Conservation (phyloP, 2,329 filamentous ascomycete genomes). For the Cladobotryum protrusum region DNA sequence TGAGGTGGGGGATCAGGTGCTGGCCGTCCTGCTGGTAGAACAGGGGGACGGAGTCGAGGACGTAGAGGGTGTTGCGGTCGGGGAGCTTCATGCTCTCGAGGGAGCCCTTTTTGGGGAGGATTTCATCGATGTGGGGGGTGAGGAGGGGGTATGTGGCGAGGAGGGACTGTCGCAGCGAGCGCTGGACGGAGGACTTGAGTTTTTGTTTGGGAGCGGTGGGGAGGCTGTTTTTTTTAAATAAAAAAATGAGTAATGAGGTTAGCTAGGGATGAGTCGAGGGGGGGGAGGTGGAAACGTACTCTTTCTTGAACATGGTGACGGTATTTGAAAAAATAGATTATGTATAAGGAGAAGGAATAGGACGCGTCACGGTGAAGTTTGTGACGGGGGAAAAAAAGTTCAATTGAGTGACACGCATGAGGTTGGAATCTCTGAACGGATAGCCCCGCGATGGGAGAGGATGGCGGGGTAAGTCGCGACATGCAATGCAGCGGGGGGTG, state of each 20-base stretch:
- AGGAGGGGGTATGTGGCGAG: slow-evolving; percentile 81
- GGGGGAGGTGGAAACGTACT: slow-evolving; percentile 47
- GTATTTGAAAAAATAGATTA: background rate
- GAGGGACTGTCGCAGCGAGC: slow-evolving; percentile 74
- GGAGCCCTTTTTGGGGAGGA: slow-evolving; percentile 91
- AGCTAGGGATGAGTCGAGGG: no score
- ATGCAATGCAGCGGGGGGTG: slow-evolving; percentile 13
- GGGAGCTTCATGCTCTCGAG: slow-evolving; percentile 88
- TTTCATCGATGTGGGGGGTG: slow-evolving; percentile 81
- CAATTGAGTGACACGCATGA: background rate
- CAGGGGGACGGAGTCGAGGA: slow-evolving; percentile 68
- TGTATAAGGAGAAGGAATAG: slow-evolving; percentile 9
- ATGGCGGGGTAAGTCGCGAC: slow-evolving; percentile 21
- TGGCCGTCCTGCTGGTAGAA: slow-evolving; percentile 84
- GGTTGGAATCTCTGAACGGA: background rate
- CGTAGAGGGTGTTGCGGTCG: slow-evolving; percentile 84
- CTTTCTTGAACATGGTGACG: slow-evolving; percentile 83
- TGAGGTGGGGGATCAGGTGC: slow-evolving; percentile 78
- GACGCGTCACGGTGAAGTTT: background rate
- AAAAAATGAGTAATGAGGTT: no score
- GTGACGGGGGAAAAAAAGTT: background rate
- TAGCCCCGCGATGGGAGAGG: slow-evolving; percentile 10
- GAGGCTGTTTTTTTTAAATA: slow-evolving; percentile 53
- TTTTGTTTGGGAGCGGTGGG: slow-evolving; percentile 78
- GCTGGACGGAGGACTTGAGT: slow-evolving; percentile 94